These are phyloP conservation scores for Coemansia sp. DNA, from an alignment of 192 early-diverging fungal species.

Conservation along the genomic window DNA sequence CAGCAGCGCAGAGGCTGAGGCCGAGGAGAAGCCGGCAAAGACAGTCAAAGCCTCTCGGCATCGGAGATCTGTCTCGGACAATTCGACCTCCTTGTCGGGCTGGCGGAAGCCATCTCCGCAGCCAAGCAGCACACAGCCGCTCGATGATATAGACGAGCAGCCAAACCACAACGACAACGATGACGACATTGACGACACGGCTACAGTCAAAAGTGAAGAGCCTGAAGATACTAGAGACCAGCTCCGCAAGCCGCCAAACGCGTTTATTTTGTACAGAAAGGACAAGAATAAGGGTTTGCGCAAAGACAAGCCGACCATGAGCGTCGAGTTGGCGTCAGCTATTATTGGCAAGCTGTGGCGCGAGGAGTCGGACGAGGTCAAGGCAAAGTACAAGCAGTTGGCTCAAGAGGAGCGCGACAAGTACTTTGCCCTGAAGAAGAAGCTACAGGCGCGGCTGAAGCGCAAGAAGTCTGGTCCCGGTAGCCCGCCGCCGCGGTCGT, in stretches of 20 bases:
- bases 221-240: conserved; percentile 1
- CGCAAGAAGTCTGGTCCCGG: conserved; percentile 18
- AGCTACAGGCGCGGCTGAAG: conserved; percentile 21
- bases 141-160: neutral
- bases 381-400: conserved; percentile 19
- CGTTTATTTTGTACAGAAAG: conserved; percentile 44
- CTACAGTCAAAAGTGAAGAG: neutral
- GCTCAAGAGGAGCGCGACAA: conserved; percentile 21
- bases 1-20: neutral
- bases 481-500: neutral
- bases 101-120: neutral
- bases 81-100: neutral
- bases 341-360: conserved; percentile 41
- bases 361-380: conserved; percentile 21
- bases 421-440: conserved; percentile 52
- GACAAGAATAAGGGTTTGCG: conserved; percentile 30
- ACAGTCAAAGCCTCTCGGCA: neutral
- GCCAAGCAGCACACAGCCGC: neutral
- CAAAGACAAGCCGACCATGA: conserved; percentile 16
- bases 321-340: conserved; percentile 30
- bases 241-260: conserved; percentile 47
- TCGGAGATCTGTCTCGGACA: neutral
- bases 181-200: neutral
- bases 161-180: neutral
- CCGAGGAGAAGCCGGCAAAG: neutral